phyloP scores from a whole-genome alignment of 2,329 filamentous ascomycete species.

The Fusarium euwallaceae region DNA sequence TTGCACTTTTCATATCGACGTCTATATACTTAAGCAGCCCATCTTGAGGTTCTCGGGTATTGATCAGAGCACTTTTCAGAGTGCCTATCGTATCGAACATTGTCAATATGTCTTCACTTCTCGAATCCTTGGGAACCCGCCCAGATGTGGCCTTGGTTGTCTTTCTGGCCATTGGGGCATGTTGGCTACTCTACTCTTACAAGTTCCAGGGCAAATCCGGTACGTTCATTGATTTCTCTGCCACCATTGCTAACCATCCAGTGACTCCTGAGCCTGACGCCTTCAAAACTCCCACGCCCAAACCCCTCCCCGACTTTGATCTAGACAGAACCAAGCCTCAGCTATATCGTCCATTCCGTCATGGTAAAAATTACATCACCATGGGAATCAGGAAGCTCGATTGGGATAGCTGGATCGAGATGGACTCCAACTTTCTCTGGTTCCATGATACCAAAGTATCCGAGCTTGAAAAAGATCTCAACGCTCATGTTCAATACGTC shows the following conservation, averaged over 20 bases:
- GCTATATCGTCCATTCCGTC: slow-evolving; percentile 34
- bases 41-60: neutral
- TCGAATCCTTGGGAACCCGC: neutral
- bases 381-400: slow-evolving; percentile 37
- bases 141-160: neutral
- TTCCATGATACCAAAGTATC: slow-evolving; percentile 35
- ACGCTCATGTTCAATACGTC: slow-evolving; percentile 32
- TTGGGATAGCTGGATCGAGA: slow-evolving; percentile 40
- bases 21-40: neutral
- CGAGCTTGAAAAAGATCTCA: slow-evolving; percentile 27
- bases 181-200: neutral
- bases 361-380: slow-evolving; percentile 31
- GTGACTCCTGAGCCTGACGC: neutral
- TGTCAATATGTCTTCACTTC: slow-evolving; percentile 1
- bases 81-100: neutral
- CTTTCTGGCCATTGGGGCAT: neutral
- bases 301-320: slow-evolving; percentile 13
- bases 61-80: neutral
- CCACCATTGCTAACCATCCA: neutral
- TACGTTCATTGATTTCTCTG: neutral
- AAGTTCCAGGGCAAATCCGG: neutral
- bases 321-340: slow-evolving; percentile 24
- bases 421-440: slow-evolving; percentile 35
- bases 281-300: slow-evolving; percentile 19
- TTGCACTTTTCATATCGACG: neutral